Evolutionary conservation across 352 stramenopile genomes (phyloP).

Genomic region (Thraustochytrium sp.): DNA sequence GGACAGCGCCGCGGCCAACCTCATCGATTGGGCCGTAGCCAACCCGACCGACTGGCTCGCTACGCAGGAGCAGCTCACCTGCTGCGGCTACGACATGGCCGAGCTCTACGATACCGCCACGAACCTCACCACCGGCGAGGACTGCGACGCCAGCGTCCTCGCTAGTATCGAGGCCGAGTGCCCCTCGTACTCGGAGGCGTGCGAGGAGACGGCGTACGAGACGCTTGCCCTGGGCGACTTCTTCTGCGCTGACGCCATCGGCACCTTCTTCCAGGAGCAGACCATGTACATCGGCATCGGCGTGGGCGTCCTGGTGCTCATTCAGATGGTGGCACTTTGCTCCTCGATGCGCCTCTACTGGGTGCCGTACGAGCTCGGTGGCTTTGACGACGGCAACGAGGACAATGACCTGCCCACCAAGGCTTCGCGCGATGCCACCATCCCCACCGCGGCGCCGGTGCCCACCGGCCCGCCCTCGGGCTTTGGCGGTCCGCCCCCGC

Average conservation of each 20-base stretch:
- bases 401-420: conserved; percentile 33
- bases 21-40: background rate
- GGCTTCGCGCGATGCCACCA: background rate
- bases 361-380: conserved; percentile 30
- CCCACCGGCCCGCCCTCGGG: background rate
- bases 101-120: background rate
- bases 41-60: background rate
- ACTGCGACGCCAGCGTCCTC: background rate
- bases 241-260: conserved; percentile 34
- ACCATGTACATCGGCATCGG: conserved; percentile 10
- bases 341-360: conserved; percentile 34
- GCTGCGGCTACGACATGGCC: conserved; percentile 40
- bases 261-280: conserved; percentile 26
- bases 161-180: background rate
- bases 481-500: background rate
- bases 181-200: background rate
- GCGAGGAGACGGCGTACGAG: background rate
- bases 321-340: conserved; percentile 13
- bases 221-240: background rate
- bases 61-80: conserved; percentile 10
- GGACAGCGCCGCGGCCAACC: background rate
- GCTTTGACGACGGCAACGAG: background rate
- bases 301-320: background rate
- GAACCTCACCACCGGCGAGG: background rate
- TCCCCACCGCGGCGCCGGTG: background rate